Percentiles rank a stretch among this genome's conserved stretches.
Conservation (phyloP, 2,329 filamentous ascomycete species). For the Aspergillus uvarum region DNA sequence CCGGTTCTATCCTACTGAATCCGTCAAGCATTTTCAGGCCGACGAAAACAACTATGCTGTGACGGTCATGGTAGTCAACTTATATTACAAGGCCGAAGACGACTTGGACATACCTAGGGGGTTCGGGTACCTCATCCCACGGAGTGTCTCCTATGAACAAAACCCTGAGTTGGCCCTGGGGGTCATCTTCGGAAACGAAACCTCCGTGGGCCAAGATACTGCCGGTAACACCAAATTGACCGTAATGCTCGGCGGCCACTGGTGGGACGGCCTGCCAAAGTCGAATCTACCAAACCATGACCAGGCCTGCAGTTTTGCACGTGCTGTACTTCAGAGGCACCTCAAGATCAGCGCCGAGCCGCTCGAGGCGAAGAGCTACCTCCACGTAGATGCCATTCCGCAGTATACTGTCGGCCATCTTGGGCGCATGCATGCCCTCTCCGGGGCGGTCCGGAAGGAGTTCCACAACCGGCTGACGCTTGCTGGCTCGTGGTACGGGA, state of each 20-base stretch:
- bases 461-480: slow-evolving; percentile 68
- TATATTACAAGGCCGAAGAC: slow-evolving; percentile 69
- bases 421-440: slow-evolving; percentile 58
- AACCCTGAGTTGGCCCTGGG: slow-evolving; percentile 84
- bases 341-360: slow-evolving; percentile 67
- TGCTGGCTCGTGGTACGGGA: slow-evolving; percentile 52
- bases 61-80: slow-evolving; percentile 87
- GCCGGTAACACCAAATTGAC: slow-evolving; percentile 77
- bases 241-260: slow-evolving; percentile 92
- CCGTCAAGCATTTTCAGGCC: slow-evolving; percentile 20
- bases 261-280: slow-evolving; percentile 67
- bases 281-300: slow-evolving; percentile 61
- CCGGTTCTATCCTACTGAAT: not conserved
- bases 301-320: slow-evolving; percentile 69
- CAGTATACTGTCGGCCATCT: slow-evolving; percentile 84
- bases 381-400: slow-evolving; percentile 76
- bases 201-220: slow-evolving; percentile 56
- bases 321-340: slow-evolving; percentile 68
- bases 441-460: slow-evolving; percentile 53
- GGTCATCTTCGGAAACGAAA: slow-evolving; percentile 85
- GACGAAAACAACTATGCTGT: slow-evolving; percentile 59
- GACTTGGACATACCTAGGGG: slow-evolving; percentile 66
- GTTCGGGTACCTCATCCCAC: slow-evolving; percentile 90
- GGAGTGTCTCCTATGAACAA: slow-evolving; percentile 64
- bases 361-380: slow-evolving; percentile 58